Conservation (phyloP, 2,329 filamentous ascomycete genomes). For the Didymella exigua region DNA sequence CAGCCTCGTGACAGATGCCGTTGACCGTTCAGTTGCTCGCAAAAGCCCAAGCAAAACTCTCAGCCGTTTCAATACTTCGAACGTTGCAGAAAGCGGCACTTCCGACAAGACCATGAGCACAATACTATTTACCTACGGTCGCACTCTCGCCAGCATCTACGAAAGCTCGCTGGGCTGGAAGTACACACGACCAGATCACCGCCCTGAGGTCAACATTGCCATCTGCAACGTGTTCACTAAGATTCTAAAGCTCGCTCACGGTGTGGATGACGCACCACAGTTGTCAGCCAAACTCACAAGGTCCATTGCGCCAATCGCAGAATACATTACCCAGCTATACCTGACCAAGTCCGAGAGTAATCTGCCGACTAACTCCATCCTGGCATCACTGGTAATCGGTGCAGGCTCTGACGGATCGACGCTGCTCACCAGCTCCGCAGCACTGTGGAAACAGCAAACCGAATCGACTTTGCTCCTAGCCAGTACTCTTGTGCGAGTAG, state of each 20-base stretch:
- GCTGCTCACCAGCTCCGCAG: slow-evolving; percentile 49
- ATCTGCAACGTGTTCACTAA: slow-evolving; percentile 74
- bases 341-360: slow-evolving; percentile 71
- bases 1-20: slow-evolving; percentile 75
- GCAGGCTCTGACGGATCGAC: slow-evolving; percentile 46
- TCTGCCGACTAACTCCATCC: slow-evolving; percentile 76
- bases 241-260: slow-evolving; percentile 74
- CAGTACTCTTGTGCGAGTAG: slow-evolving; percentile 71
- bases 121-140: slow-evolving; percentile 73
- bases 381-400: slow-evolving; percentile 70
- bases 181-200: slow-evolving; percentile 71
- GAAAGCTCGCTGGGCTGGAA: slow-evolving; percentile 88
- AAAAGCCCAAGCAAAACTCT: slow-evolving; percentile 61
- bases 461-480: slow-evolving; percentile 69
- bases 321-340: slow-evolving; percentile 78
- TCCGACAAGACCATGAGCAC: slow-evolving; percentile 78
- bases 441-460: slow-evolving; percentile 64
- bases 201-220: slow-evolving; percentile 69
- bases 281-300: slow-evolving; percentile 60
- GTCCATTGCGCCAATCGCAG: slow-evolving; percentile 73
- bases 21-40: slow-evolving; percentile 70
- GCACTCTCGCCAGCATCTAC: slow-evolving; percentile 79
- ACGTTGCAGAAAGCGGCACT: slow-evolving; percentile 68
- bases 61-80: slow-evolving; percentile 54
- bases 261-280: slow-evolving; percentile 67